A percentile compares a stretch with the other conserved stretches of the same genome.
phyloP scores from a whole-genome alignment of 176 grass and related monocot genomes.

The Thinopyrum elongatum region DNA sequence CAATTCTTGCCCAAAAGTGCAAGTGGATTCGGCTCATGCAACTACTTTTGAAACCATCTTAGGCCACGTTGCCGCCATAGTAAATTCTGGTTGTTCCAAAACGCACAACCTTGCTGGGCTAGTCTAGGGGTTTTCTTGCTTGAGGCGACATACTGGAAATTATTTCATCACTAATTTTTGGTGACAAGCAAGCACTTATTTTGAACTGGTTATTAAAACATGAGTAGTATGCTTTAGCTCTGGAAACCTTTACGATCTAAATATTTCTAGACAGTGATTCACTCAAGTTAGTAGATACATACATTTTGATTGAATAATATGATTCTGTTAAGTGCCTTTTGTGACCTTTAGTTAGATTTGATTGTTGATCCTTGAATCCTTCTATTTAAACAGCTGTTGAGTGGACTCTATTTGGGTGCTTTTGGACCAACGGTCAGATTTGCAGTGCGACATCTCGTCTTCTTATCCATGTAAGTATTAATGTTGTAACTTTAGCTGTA shows the following conservation, averaged over 20 bases:
- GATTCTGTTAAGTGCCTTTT: background rate
- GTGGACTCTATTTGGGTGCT: constrained; percentile 98
- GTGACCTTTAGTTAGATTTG: background rate
- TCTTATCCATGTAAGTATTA: constrained; percentile 83
- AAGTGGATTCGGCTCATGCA: background rate
- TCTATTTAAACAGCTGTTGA: constrained; percentile 78
- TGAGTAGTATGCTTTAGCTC: constrained; percentile 7
- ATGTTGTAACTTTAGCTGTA: background rate
- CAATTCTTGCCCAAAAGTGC: background rate
- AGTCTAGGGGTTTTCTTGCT: background rate
- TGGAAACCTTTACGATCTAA: background rate
- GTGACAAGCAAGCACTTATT: constrained; percentile 1
- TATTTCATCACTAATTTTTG: background rate
- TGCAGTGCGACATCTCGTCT: constrained; percentile 99
- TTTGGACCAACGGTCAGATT: constrained; percentile 99
- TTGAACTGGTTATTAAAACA: constrained; percentile 7
- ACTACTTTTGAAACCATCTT: background rate
- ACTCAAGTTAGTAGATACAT: constrained; percentile 6
- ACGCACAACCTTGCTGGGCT: background rate
- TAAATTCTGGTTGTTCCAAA: background rate
- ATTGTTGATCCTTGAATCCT: constrained; percentile 34
- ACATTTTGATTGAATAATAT: constrained; percentile 3
- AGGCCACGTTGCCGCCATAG: too few relatives aligned
- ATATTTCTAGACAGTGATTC: background rate
- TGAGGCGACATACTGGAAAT: background rate